A percentile compares a stretch with the other conserved stretches of the same genome.
Conservation (phyloP, 306 rosid genomes). For the Pterocarpus macrocarpus region DNA sequence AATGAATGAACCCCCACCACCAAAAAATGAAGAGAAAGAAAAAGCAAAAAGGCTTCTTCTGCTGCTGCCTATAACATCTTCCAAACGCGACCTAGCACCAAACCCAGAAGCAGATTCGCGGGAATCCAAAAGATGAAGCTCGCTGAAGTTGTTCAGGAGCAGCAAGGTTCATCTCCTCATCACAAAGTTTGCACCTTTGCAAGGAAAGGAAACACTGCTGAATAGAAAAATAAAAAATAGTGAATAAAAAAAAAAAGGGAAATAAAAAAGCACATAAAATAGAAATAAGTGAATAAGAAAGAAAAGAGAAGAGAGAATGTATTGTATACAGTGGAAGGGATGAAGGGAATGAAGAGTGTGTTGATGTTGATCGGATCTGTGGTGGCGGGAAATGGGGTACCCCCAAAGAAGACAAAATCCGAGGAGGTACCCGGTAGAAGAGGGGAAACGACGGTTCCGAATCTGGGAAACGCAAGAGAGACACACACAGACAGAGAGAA, state of each 20-base stretch:
- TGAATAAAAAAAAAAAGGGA: not conserved
- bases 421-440: conserved; percentile 28
- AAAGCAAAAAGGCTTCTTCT: not conserved
- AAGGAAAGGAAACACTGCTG: not conserved
- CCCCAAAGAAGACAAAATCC: conserved; percentile 29
- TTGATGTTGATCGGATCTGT: conserved; percentile 38
- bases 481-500: not conserved
- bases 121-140: conserved; percentile 4
- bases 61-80: conserved; percentile 20
- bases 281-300: not conserved
- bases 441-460: conserved; percentile 5
- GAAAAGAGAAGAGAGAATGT: not conserved
- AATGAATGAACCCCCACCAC: not conserved
- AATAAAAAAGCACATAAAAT: not conserved
- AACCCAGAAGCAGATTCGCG: conserved; percentile 1
- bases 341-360: not conserved
- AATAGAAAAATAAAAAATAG: not conserved
- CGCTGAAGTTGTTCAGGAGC: not conserved
- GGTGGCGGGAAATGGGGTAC: conserved; percentile 27
- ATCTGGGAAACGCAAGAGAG: conserved; percentile 12
- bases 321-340: too few species aligned
- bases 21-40: not conserved
- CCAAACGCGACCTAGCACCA: not conserved
- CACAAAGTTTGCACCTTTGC: conserved; percentile 2
- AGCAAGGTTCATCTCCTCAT: not conserved